Evolutionary conservation across 2,329 filamentous ascomycete species (phyloP), one percentile per base, ranked within the genome.

Genomic region (Cordyceps sp.): DNA sequence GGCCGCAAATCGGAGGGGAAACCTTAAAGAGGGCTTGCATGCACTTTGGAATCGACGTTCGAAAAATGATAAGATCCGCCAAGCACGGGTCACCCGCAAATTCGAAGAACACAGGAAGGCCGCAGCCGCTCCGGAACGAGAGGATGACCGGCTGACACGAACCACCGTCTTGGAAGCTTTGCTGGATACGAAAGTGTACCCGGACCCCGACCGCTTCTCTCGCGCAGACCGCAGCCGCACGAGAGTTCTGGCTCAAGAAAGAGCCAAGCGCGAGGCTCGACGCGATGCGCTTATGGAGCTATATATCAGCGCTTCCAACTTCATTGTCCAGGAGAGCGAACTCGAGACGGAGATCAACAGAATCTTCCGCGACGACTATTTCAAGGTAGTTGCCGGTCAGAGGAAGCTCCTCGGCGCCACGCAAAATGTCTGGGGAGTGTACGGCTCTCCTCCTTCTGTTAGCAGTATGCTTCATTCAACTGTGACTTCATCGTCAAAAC

Each of bases 291-390:
- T 98, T 20, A 83, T 93, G 55, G 75, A 82, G 36, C 68, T 98
- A 10, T 98, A 98, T 58, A 80, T 90, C 59, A 80, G 85, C 44
- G 85, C 90, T 5, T 71, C 79, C 18, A 62, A 72, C 25, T 98
- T 96, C 58, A 94, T 98, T 49, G 76, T 84, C 14, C 76, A 69
- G 17, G 85, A 93, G 51, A 59, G 66, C 31, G 78, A 93, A 51
- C 68, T 98, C 22, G 69, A 80, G 43, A 62, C 63, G 13, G 69
- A 74, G 41, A 76, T 94, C 35, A 78, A 92, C 16, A 58, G 65
- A 39, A 64, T 78, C n/a, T 98, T 94, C 57, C 67, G 72, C 13
- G 71, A 74, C 18, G 64, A 71, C 39, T 61, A 61, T 53, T 71
- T 66, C 50, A 51, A 46, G 35, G 52, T 52, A 38, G 44, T 55